A percentile compares a stretch with the other conserved stretches of the same genome.
Evolutionary conservation across 2,329 filamentous ascomycete genomes (phyloP).

Genomic region (Colletotrichum sp.): DNA sequence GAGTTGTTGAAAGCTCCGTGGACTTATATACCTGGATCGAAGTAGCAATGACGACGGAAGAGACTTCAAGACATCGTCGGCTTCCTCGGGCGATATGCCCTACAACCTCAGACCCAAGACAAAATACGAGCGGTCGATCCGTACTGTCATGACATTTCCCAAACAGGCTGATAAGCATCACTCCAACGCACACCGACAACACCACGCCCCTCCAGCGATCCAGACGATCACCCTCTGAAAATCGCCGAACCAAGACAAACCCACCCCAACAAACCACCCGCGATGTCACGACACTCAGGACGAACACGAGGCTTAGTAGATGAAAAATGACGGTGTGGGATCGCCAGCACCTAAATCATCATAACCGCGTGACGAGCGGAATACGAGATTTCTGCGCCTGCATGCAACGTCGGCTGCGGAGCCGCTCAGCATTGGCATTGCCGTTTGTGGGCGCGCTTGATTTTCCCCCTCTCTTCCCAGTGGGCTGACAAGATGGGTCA

Average conservation of each 20-base stretch:
- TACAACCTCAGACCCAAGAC: neutral
- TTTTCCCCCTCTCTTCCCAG: neutral
- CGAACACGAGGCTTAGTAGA: neutral
- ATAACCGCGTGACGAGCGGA: neutral
- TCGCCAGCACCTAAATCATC: neutral
- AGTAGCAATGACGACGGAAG: neutral
- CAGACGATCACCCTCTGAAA: neutral
- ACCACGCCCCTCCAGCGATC: neutral
- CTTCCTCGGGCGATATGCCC: neutral
- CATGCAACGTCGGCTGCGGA: slow-evolving; percentile 2
- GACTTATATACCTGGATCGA: neutral
- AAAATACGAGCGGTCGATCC: slow-evolving; percentile 6
- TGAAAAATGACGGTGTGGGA: neutral
- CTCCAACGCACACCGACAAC: neutral
- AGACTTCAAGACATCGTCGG: neutral
- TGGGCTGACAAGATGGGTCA: neutral
- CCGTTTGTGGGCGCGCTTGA: neutral
- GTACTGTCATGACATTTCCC: neutral
- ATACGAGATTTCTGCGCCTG: slow-evolving; percentile 10
- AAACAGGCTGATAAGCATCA: neutral
- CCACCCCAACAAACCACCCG: neutral
- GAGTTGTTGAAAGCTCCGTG: rapidly evolving
- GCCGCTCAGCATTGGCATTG: neutral
- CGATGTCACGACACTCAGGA: neutral
- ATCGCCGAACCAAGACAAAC: neutral